A percentile compares a stretch with the other conserved stretches of the same genome.
phyloP scores from a whole-genome alignment of 2,329 filamentous ascomycete genomes.

The Massarina eburnea region DNA sequence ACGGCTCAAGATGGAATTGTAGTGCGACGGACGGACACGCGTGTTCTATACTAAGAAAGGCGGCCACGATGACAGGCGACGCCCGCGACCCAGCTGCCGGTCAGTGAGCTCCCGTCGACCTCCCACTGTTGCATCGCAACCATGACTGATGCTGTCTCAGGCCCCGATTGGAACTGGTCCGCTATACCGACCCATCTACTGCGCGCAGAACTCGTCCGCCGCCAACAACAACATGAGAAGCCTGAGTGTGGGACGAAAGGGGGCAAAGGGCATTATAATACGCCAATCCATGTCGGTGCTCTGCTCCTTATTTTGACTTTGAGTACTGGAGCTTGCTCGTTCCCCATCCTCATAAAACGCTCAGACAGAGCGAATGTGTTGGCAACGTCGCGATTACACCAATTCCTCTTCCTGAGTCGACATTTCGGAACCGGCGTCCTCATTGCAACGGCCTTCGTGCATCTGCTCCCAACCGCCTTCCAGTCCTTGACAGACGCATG shows the following conservation, averaged over 20 bases:
- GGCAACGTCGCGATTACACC: too few species aligned
- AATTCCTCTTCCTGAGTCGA: conserved; percentile 44
- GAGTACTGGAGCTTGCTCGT: conserved; percentile 53
- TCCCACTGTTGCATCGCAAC: not conserved
- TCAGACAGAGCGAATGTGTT: conserved; percentile 42
- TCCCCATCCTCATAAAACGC: conserved; percentile 44
- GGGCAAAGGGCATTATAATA: conserved; percentile 54
- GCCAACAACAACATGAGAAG: conserved; percentile 47
- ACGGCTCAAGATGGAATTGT: not conserved
- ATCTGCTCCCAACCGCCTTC: conserved; percentile 46
- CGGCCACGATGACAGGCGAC: not conserved
- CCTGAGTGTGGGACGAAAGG: conserved; percentile 58
- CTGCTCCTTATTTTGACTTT: conserved; percentile 58
- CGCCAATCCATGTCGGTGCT: conserved; percentile 59
- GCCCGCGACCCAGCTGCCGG: not conserved
- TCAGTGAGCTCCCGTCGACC: not conserved
- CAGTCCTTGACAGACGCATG: conserved; percentile 44
- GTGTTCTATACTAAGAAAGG: not conserved
- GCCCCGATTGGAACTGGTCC: conserved; percentile 39
- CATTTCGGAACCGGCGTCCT: conserved; percentile 46
- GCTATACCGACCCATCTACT: conserved; percentile 49
- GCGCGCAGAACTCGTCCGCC: conserved; percentile 52
- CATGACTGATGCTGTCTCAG: conserved; percentile 22
- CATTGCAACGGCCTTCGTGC: conserved; percentile 45
- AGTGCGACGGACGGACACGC: not conserved